Evolutionary conservation across 1,284 basidiomycete species (phyloP), one percentile per base, ranked within the genome.

Genomic region (Gomphus bonarii): DNA sequence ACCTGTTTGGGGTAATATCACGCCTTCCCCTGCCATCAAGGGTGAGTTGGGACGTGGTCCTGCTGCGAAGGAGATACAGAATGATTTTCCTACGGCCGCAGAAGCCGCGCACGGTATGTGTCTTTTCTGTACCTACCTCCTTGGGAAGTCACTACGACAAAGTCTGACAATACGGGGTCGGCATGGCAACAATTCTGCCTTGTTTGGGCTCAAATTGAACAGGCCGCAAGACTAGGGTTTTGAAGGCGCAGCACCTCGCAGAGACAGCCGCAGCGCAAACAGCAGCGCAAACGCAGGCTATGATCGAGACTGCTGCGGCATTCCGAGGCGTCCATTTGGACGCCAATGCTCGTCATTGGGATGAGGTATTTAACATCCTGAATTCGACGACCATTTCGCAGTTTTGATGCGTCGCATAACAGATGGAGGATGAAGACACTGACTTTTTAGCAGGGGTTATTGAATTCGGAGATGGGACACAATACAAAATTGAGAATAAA

Each of bases 331-430:
- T 91, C 1, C 93, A 95, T 70, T 73, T 97, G 49, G 85, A 95
- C 72, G 90, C 92, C 48, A 93, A 94, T 65, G 84, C 88, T 4
- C 90, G 93, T 67, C 91, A 95, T 67, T 97, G 94, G 94, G 94
- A 97, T 65, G 91, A 94, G 78, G 92, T 95, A 64, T 88, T 76
- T 28, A 9, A 48, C 1, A 9, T 16, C n/a, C 31, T 48, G 16
- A 36, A 25, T 57, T 10, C 20, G 28, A 40, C n/a, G 7, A 51
- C 20, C 2, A 22, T 22, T 50, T 50, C 6, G 18, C n/a, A 36
- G 16, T 16, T 33, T n/a, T 35, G 48, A 35, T 18, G 12, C 20
- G 10, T 25, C 40, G 20, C 18, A 16, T 43, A 48, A 31, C 63
- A 88, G 83, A 85, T 88, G 80, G 84, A 90, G 72, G 91, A 92